Evolutionary conservation across 352 stramenopile genomes (phyloP), one percentile per base, ranked within the genome.

Genomic region (Globisporangium uncinulatum): DNA sequence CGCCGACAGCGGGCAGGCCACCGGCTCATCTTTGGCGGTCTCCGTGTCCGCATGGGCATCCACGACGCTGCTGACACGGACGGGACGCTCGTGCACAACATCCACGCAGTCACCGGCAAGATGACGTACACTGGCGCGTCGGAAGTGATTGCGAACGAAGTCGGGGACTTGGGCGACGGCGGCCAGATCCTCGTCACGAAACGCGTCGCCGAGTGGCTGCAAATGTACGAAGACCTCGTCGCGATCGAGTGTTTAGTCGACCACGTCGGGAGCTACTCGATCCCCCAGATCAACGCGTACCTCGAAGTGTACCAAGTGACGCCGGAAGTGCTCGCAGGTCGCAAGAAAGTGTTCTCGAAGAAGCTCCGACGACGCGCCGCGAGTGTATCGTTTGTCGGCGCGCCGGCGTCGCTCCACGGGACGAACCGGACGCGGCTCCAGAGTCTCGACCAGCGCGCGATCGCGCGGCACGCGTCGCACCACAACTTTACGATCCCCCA

Each of bases 31-130:
- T 90, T 92, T 47, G 67, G 67, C 11, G 82, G 82, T 6, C 66
- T 92, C 8, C 71, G 82, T 19, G 78, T 92, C 6, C 82, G 82
- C 2, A 92, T 92, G 82, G 79, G 82, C 1, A 81, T 90, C 53
- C 82, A 92, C 65, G 81, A 88, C 37, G 75, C 76, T 36, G 59
- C 63, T 14, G 67, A 57, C 3, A 74, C 85, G 17, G 79, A 88
- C 49, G 79, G 73, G 37, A 66, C 67, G 42, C 61, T 86, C 10
- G 67, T 87, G 29, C 65, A 61, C 21, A 71, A 87, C 41, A 73
- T 68, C 14, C 79, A 90, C 44, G 74, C 74, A 1, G 81, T 92
- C 13, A 92, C 81, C 1, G 74, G 75, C 41, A 84, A 83, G 54
- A 76, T 70, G 29, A 47, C 83, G 8, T 89, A 92, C 53, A 86